Conservation (phyloP, 1,284 basidiomycete genomes). For the Melanopsichium pennsylvanicum region DNA sequence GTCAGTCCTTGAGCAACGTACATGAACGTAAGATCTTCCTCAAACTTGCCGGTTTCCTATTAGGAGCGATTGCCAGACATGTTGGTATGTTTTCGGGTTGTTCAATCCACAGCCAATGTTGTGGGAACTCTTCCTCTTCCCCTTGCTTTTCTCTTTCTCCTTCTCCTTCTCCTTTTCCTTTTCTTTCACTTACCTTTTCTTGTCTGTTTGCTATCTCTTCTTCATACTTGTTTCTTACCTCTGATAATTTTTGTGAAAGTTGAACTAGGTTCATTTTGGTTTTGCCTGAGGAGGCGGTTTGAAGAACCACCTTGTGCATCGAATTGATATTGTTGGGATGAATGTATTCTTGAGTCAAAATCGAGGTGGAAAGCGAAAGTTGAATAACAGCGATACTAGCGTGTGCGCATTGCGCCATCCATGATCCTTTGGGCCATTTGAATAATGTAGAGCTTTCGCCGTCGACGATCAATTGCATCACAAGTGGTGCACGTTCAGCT, state of each 20-base stretch:
- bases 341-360: conserved; percentile 42
- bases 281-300: conserved; percentile 51
- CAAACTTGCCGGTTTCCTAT: conserved; percentile 68
- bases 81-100: conserved; percentile 71
- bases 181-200: not conserved
- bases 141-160: too few species aligned
- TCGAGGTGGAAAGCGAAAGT: conserved; percentile 13
- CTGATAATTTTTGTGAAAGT: conserved; percentile 61
- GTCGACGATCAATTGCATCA: conserved; percentile 64
- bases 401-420: conserved; percentile 72
- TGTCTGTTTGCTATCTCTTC: not conserved
- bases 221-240: conserved; percentile 23
- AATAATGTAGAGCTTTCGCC: conserved; percentile 21
- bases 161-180: conserved; percentile 7
- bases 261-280: conserved; percentile 46
- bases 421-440: conserved; percentile 71
- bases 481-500: conserved; percentile 17
- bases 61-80: conserved; percentile 71
- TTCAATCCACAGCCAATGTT: conserved; percentile 71
- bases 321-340: conserved; percentile 23
- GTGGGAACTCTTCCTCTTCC: conserved; percentile 48
- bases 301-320: conserved; percentile 63
- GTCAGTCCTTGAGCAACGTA: conserved; percentile 67
- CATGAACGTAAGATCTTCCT: conserved; percentile 67
- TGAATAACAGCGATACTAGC: conserved; percentile 68